Evolutionary conservation across 768 basidiomycete species (phyloP), one percentile per base, ranked within the genome.

Genomic region (Pisolithus microcarpus): DNA sequence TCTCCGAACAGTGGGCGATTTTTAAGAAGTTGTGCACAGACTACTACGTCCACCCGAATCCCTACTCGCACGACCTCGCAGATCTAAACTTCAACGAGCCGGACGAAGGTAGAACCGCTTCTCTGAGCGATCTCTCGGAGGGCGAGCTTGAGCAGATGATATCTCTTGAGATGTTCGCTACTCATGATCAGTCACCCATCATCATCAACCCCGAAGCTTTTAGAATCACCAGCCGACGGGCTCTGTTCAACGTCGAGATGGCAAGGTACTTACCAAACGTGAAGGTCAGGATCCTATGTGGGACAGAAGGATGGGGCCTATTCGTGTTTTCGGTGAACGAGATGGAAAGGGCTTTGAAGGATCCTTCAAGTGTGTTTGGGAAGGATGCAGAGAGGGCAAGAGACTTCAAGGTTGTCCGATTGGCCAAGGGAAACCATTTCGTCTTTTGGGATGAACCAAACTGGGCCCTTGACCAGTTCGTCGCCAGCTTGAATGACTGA

Each of bases 361-460:
- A 42, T 9, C 51, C 46, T 11, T 42, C 38, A 2, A 24, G 18
- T 15, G 37, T 43, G 10, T 52, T 40, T 19, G 51, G 46, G 8
- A 24, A 46, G 16, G 30, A 39, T 18, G 51, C 51, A 37, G 38
- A 46, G 51, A 47, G 40, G 28, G 46, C 51, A 16, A 52, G 46
- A 24, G 46, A 46, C 2, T 21, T 46, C 36, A 40, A 46, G 30
- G 28, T 52, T 15, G 31, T 21, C 19, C 47, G 47, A 15, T 19
- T 52, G 38, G 45, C 40, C 10, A 30, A 34, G 21, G 51, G 51
- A 11, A 52, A 52, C 38, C 51, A 52, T 19, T 52, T 52, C 24
- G 26, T 42, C 21, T 52, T 48, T 30, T 46, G 45, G 46, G 43
- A 48, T n/a, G 39, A 52, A 15, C 51, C 51, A 26, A 16, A 30